phyloP scores from a whole-genome alignment of 257 asterid genomes.

The Anisodus acutangulus region DNA sequence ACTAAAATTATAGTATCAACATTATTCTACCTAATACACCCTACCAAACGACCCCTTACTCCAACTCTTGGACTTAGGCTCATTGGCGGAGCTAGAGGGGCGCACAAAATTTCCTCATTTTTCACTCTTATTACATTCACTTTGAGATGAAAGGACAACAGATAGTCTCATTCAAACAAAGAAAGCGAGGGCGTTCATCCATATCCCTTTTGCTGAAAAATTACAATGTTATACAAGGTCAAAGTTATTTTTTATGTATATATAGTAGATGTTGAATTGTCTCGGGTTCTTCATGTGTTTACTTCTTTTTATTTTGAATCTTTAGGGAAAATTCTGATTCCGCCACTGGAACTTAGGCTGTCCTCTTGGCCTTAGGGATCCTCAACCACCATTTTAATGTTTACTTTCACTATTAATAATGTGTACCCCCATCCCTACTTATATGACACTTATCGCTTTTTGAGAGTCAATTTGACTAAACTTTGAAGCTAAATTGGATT shows the following conservation, averaged over 20 bases:
- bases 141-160: too few species aligned
- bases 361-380: background rate
- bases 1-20: too few species aligned
- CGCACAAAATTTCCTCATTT: too few species aligned
- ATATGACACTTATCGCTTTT: too few species aligned
- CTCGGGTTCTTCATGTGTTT: background rate
- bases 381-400: constrained; percentile 3
- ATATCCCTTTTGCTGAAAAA: background rate
- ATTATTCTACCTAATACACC: too few species aligned
- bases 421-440: background rate
- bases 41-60: background rate
- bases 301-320: background rate
- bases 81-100: background rate
- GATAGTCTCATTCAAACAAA: too few species aligned
- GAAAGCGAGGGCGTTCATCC: background rate
- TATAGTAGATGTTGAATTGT: background rate
- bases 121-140: too few species aligned
- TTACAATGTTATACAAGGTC: background rate
- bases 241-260: background rate
- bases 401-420: background rate
- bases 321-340: background rate
- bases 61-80: background rate
- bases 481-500: too few species aligned
- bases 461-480: too few species aligned
- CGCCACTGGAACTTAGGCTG: background rate